phyloP scores from a whole-genome alignment of 1,284 basidiomycete species.

The Meira nashicola region DNA sequence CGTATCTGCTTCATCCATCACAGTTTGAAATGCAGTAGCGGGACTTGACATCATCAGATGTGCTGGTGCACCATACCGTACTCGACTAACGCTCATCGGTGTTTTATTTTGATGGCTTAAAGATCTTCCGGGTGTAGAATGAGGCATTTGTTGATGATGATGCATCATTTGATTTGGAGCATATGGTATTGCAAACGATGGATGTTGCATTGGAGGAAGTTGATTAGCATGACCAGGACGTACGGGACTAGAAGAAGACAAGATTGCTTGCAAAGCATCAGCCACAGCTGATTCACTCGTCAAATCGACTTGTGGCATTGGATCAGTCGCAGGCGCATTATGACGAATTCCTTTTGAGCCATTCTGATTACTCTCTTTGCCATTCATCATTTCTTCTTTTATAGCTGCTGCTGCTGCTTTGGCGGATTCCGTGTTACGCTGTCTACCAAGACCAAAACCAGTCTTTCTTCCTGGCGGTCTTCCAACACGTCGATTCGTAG shows the following conservation, averaged over 20 bases:
- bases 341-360: not conserved
- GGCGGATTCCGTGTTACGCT: slow-evolving; percentile 3
- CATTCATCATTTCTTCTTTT: not conserved
- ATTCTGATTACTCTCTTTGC: not conserved
- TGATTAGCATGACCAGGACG: slow-evolving; percentile 22
- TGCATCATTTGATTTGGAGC: too few relatives aligned
- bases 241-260: slow-evolving; percentile 34
- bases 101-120: slow-evolving; percentile 20
- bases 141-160: slow-evolving; percentile 11
- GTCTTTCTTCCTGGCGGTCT: slow-evolving; percentile 28
- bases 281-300: slow-evolving; percentile 8
- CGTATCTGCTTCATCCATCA: slow-evolving; percentile 34
- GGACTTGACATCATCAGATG: slow-evolving; percentile 47
- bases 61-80: slow-evolving; percentile 35
- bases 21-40: slow-evolving; percentile 39
- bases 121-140: slow-evolving; percentile 1
- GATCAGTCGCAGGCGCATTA: not conserved
- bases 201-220: slow-evolving; percentile 4
- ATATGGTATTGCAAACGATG: too few relatives aligned
- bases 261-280: slow-evolving; percentile 8
- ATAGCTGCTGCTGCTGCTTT: slow-evolving; percentile 2
- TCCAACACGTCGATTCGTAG: slow-evolving; percentile 25
- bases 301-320: slow-evolving; percentile 10
- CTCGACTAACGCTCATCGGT: slow-evolving; percentile 12
- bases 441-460: slow-evolving; percentile 9